Conservation (phyloP, 139 green algal species). For the Microglena sp. region DNA sequence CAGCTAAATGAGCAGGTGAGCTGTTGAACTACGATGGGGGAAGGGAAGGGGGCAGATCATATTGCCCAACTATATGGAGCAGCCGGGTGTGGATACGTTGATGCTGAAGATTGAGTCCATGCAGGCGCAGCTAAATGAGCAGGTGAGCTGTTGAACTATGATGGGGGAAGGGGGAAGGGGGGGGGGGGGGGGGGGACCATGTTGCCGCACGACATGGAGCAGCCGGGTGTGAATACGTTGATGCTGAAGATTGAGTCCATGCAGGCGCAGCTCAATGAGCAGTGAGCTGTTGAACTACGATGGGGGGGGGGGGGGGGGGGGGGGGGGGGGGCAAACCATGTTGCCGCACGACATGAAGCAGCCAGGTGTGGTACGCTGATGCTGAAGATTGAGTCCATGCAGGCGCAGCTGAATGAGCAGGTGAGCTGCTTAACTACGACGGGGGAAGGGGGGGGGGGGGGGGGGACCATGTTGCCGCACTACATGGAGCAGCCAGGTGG, state of each 20-base stretch:
- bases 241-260: conserved; percentile 66
- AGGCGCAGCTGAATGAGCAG: conserved; percentile 72
- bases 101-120: conserved; percentile 69
- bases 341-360: neutral
- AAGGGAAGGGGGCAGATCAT: no score
- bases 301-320: no score
- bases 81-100: conserved; percentile 43
- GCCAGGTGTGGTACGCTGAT: conserved; percentile 51
- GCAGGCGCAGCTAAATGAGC: conserved; percentile 71
- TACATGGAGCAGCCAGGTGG: neutral
- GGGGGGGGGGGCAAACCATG: neutral
- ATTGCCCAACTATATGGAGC: no score
- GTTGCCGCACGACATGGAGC: neutral
- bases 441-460: conserved; percentile 12
- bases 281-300: conserved; percentile 53
- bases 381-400: conserved; percentile 65
- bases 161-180: conserved; percentile 29
- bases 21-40: conserved; percentile 25
- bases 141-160: conserved; percentile 41
- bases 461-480: conserved; percentile 1
- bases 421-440: conserved; percentile 49
- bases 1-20: conserved; percentile 69
- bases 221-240: conserved; percentile 40
- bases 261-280: conserved; percentile 69
- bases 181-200: conserved; percentile 1